Base-by-base conservation (phyloP, 495 filamentous ascomycete genomes). In the Penicilliopsis zonata region DNA sequence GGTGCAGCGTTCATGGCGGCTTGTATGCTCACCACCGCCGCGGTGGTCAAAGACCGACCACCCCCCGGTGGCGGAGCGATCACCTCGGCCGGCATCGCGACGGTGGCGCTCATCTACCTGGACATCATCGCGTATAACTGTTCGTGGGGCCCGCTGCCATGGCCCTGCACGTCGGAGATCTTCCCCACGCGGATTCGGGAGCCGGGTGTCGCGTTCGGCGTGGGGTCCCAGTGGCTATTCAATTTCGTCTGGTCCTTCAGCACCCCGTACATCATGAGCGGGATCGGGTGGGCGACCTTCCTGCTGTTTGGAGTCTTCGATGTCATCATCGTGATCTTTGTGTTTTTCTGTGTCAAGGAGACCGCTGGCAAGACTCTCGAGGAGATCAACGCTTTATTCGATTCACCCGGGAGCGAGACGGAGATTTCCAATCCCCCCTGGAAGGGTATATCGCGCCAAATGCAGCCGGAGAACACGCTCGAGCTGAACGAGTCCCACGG, bases 311-410 rank as follows among this genome's bases (percentile, higher is more conserved):
- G 55, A 1, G 14, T 57, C 9, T 40, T 61, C 19, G 57, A 63
- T 42, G 32, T 59, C 34, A 27, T 49, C 2, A 57, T 67, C 12
- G 46, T 56, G 6, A 41, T 49, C 0, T 65, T 66, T 28, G 61
- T 65, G 6, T 59, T 46, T 22, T 41, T 59, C 41, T 65, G 57
- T 38, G 40, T 72, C 4, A 66, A 67, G 28, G 69, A 86, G 59
- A 85, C 80, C 2, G 71, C 66, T 14, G 68, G 75, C 15, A 80
- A 80, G 63, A 74, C 70, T 2, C 65, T 85, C n/a, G 80, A 86
- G 58, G 79, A 84, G 55, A 70, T 86, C 23, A 57, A 67, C 42
- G 23, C 63, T 12, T 44, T 84, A 52, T 86, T 85, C 34, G 67
- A 57, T 26, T n/a, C n/a, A n/a, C n/a, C n/a, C n/a, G n/a, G n/a